Evolutionary conservation across 805 yeast genomes (phyloP).

Genomic region (Kluyveromyces starmeri): DNA sequence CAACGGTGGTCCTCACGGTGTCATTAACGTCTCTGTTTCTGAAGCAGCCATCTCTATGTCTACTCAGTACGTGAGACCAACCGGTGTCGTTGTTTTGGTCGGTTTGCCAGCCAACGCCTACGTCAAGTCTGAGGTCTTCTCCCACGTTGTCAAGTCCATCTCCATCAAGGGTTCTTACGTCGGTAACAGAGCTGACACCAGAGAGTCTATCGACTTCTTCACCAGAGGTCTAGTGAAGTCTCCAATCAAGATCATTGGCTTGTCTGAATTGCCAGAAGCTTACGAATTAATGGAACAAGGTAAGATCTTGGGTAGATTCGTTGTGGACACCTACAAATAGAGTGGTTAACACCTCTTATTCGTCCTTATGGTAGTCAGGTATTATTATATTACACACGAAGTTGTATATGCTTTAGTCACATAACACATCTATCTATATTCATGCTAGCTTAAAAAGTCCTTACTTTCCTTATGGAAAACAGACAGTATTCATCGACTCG

Average conservation of each 20-base stretch:
- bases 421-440: too few species aligned
- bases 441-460: too few species aligned
- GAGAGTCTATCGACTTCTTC: slow-evolving; percentile 65
- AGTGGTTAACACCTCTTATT: too few species aligned
- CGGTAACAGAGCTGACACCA: slow-evolving; percentile 77
- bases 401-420: too few species aligned
- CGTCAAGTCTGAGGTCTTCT: slow-evolving; percentile 55
- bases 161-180: slow-evolving; percentile 72
- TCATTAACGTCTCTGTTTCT: slow-evolving; percentile 60
- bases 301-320: slow-evolving; percentile 66
- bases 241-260: slow-evolving; percentile 50
- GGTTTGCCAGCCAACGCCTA: slow-evolving; percentile 74
- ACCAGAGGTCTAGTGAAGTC: slow-evolving; percentile 55
- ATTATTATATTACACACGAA: too few species aligned
- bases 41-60: slow-evolving; percentile 54
- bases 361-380: too few species aligned
- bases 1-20: slow-evolving; percentile 67
- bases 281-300: slow-evolving; percentile 50
- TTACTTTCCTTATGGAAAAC: too few species aligned
- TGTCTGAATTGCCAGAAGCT: slow-evolving; percentile 43
- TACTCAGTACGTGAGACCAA: slow-evolving; percentile 46
- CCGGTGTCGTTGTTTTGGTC: slow-evolving; percentile 61
- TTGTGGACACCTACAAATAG: slow-evolving; percentile 64
- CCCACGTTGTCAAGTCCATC: slow-evolving; percentile 60
- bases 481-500: too few species aligned